Base-by-base conservation (phyloP, 208 protist genomes). In the Leishmania gerbilli region DNA sequence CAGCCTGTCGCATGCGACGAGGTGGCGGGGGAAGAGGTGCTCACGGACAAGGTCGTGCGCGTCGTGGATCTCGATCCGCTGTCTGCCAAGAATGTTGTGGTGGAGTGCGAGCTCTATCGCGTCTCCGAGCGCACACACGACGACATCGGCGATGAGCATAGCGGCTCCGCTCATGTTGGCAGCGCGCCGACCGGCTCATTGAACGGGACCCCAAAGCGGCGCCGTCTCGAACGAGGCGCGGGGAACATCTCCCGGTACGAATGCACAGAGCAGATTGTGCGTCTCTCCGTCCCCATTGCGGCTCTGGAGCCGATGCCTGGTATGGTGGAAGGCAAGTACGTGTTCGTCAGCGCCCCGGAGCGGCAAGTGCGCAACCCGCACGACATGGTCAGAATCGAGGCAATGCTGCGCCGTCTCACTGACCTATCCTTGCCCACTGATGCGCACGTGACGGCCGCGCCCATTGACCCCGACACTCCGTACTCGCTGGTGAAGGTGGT, bases 21-120 rank as follows among this genome's bases (percentile, higher is more conserved):
- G 7, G 62, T 74, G 31, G 76, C 75, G 0, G 77, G 64, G 13
- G 79, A 31, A 11, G 76, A 74, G n/a, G 65, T 71, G 21, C 69
- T 97, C 34, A 90, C 87, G 15, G 93, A 97, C 84, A 92, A 92
- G 71, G 85, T 95, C 68, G 93, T 97, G 11, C 75, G 79, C 17
- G 93, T 93, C 11, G 79, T 80, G 21, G 88, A 71, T 34, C 81
- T 95, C 3, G 91, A 97, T 71, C 91, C 91, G 6, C 55, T 87
- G 1, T 89, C 80, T 13, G 78, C 91, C 4, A 83, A 86, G 34
- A 82, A 85, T 60, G 93, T 95, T 34, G 34, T 92, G n/a, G 85
- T 92, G 47, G 87, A 90, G 74, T 97, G 90, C 76, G 65, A 47
- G 37, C 81, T 90, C 15, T 64, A 71, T 74, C 85, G 67, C n/a